phyloP scores from a whole-genome alignment of 306 rosid species.

The Prunus padus region DNA sequence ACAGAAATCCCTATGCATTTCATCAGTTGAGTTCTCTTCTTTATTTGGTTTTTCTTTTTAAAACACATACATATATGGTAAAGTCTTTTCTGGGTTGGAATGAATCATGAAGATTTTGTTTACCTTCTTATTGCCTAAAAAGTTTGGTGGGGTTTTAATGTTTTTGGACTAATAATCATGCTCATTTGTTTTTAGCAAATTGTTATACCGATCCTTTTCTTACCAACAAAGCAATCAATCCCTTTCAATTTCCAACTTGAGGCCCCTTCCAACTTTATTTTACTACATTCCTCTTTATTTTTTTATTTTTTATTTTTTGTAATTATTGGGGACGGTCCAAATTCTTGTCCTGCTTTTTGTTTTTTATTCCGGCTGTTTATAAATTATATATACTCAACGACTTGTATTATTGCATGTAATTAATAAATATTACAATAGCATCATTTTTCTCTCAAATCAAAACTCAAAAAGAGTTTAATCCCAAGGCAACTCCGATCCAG shows the following conservation, averaged over 20 bases:
- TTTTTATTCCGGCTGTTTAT: background rate
- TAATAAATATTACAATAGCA: too few species aligned
- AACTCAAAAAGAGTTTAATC: too few species aligned
- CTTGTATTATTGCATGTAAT: background rate
- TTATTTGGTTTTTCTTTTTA: background rate
- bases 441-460: too few species aligned
- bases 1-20: slow-evolving; percentile 28
- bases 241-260: background rate
- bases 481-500: background rate
- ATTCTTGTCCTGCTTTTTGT: background rate
- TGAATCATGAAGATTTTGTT: too few species aligned
- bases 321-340: background rate
- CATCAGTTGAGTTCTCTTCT: slow-evolving; percentile 26
- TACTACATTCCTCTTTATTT: background rate
- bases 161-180: background rate
- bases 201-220: slow-evolving; percentile 6
- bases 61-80: too few species aligned
- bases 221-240: slow-evolving; percentile 16
- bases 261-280: background rate
- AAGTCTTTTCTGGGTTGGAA: background rate
- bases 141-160: background rate
- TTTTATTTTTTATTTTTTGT: too few species aligned
- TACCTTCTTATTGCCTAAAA: background rate
- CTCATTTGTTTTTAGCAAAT: background rate
- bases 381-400: background rate